Evolutionary conservation across 2,329 filamentous ascomycete genomes (phyloP).

Genomic region (Colletotrichum echinochloae): DNA sequence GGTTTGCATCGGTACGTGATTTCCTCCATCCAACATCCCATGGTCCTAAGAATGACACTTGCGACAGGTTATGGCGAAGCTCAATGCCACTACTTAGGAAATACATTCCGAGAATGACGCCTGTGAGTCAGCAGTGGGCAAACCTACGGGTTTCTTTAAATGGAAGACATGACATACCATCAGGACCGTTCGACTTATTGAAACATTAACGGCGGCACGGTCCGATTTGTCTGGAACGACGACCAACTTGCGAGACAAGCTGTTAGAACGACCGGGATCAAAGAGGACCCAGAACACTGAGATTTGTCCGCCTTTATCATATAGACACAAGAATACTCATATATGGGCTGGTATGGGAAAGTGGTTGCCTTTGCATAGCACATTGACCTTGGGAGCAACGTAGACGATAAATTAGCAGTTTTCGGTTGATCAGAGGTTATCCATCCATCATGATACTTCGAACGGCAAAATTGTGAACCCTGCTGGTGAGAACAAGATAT

Average conservation of each 20-base stretch:
- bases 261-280: not conserved
- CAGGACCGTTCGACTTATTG: no score
- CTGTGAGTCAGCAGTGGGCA: not conserved
- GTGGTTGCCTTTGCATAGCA: not conserved
- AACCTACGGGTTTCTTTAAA: not conserved
- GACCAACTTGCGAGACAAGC: not conserved
- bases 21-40: constrained; percentile 41
- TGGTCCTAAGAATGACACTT: constrained; percentile 10
- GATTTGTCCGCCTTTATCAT: not conserved
- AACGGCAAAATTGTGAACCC: not conserved
- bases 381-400: not conserved
- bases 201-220: not conserved
- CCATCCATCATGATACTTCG: not conserved
- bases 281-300: not conserved
- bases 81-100: constrained; percentile 23
- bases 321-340: no score
- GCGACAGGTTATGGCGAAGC: constrained; percentile 49
- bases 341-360: not conserved
- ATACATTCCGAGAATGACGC: not conserved
- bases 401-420: not conserved
- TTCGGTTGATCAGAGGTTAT: not conserved
- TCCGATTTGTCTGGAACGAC: not conserved
- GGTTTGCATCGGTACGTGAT: constrained; percentile 76
- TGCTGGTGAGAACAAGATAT: not conserved
- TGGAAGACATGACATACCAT: not conserved